A percentile compares a stretch with the other conserved stretches of the same genome.
phyloP scores from a whole-genome alignment of 768 basidiomycete genomes.

The Leccinum disarticulatum region DNA sequence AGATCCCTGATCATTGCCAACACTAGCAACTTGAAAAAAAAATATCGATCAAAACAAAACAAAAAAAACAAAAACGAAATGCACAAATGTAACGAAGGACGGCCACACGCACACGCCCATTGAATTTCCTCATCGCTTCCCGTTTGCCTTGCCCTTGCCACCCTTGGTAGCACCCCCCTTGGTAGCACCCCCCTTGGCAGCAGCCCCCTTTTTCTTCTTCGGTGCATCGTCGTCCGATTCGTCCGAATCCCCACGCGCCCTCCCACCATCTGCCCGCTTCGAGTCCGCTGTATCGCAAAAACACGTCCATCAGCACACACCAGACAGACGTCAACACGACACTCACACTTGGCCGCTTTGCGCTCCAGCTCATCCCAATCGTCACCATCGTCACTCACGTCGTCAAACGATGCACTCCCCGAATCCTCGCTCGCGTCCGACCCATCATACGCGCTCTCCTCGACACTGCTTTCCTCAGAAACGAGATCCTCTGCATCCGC shows the following conservation, averaged over 20 bases:
- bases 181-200: slow-evolving; percentile 18
- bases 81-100: neutral
- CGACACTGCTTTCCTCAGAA: slow-evolving; percentile 45
- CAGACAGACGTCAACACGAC: neutral
- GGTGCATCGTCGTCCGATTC: slow-evolving; percentile 51
- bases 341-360: slow-evolving; percentile 83
- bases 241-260: slow-evolving; percentile 46
- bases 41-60: neutral
- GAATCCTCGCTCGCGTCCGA: slow-evolving; percentile 55
- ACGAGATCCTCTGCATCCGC: slow-evolving; percentile 45
- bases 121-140: slow-evolving; percentile 33
- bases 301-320: neutral
- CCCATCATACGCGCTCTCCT: slow-evolving; percentile 56
- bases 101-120: neutral
- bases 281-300: slow-evolving; percentile 42
- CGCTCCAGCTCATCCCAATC: slow-evolving; percentile 96
- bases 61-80: neutral
- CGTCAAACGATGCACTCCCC: slow-evolving; percentile 63
- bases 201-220: slow-evolving; percentile 43
- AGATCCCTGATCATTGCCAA: no score
- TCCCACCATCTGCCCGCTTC: slow-evolving; percentile 43
- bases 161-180: slow-evolving; percentile 24
- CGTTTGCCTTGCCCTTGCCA: slow-evolving; percentile 43
- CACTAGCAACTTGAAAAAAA: neutral
- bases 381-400: slow-evolving; percentile 74